phyloP scores from a whole-genome alignment of 306 rosid species.

The Geum urbanum region DNA sequence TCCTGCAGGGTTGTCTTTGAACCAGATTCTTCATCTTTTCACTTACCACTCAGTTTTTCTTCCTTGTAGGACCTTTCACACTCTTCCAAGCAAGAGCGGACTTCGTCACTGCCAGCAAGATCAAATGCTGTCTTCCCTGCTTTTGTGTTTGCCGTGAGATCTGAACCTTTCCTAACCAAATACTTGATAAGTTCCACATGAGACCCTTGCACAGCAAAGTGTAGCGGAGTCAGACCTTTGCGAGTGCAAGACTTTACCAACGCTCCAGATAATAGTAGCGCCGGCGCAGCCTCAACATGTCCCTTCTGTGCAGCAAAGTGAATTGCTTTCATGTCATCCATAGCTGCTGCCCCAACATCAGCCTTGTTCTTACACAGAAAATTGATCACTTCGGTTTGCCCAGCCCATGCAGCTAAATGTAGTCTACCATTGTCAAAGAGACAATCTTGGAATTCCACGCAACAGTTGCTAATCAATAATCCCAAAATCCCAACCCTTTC shows the following conservation, averaged over 20 bases:
- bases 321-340: slow-evolving; percentile 96
- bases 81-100: slow-evolving; percentile 57
- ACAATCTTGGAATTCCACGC: slow-evolving; percentile 27
- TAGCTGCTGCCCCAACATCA: slow-evolving; percentile 86
- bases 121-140: slow-evolving; percentile 77
- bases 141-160: slow-evolving; percentile 56
- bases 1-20: slow-evolving; percentile 33
- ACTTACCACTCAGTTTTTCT: slow-evolving; percentile 34
- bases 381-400: slow-evolving; percentile 61
- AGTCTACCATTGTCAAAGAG: slow-evolving; percentile 68
- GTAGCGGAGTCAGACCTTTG: slow-evolving; percentile 77
- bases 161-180: slow-evolving; percentile 75
- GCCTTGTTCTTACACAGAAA: slow-evolving; percentile 83
- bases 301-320: slow-evolving; percentile 96
- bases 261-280: slow-evolving; percentile 59
- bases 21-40: slow-evolving; percentile 44
- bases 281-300: slow-evolving; percentile 62
- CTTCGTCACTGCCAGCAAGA: slow-evolving; percentile 64
- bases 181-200: slow-evolving; percentile 76
- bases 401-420: slow-evolving; percentile 94
- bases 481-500: not conserved
- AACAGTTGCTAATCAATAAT: not conserved
- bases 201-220: slow-evolving; percentile 84
- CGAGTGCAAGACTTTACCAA: slow-evolving; percentile 64
- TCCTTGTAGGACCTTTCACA: slow-evolving; percentile 36